These are phyloP conservation scores for Penicillium nordicum DNA, from an alignment of 2,329 filamentous ascomycete genomes.

Conservation along the genomic window DNA sequence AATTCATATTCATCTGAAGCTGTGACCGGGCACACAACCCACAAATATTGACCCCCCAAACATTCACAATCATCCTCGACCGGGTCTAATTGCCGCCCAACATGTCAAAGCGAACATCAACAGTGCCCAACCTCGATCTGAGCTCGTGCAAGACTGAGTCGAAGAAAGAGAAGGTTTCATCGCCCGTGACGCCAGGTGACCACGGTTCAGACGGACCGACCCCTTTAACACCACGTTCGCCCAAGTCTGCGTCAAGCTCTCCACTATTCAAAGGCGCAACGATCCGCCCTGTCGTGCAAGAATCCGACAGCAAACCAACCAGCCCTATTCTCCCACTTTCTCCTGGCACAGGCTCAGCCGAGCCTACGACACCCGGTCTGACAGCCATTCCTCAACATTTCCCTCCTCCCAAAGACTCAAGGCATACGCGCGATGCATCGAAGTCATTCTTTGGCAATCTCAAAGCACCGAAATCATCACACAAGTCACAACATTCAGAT, in stretches of 20 bases:
- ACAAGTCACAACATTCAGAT: slow-evolving; percentile 42
- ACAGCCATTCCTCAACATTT: slow-evolving; percentile 47
- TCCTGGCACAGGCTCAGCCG: slow-evolving; percentile 21
- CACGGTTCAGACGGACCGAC: slow-evolving; percentile 36
- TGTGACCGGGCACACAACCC: neutral
- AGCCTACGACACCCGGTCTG: slow-evolving; percentile 41
- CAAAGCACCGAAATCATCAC: slow-evolving; percentile 46
- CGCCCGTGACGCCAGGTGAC: slow-evolving; percentile 34
- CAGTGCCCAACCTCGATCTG: slow-evolving; percentile 38
- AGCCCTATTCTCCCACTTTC: slow-evolving; percentile 30
- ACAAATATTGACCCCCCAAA: neutral
- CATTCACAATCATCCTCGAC: neutral
- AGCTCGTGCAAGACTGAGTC: slow-evolving; percentile 31
- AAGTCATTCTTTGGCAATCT: slow-evolving; percentile 48
- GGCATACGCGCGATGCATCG: slow-evolving; percentile 45
- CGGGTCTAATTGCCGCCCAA: slow-evolving; percentile 15
- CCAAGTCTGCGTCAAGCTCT: slow-evolving; percentile 38
- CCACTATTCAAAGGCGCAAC: slow-evolving; percentile 39
- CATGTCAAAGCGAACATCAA: slow-evolving; percentile 39
- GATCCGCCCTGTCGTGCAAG: slow-evolving; percentile 42
- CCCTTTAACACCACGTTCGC: slow-evolving; percentile 38
- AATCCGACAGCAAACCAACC: slow-evolving; percentile 30
- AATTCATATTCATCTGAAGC: neutral
- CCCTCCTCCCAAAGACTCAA: slow-evolving; percentile 42
- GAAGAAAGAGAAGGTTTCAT: slow-evolving; percentile 28